phyloP scores from a whole-genome alignment of 2,329 filamentous ascomycete species.

The Colletotrichum costaricense region DNA sequence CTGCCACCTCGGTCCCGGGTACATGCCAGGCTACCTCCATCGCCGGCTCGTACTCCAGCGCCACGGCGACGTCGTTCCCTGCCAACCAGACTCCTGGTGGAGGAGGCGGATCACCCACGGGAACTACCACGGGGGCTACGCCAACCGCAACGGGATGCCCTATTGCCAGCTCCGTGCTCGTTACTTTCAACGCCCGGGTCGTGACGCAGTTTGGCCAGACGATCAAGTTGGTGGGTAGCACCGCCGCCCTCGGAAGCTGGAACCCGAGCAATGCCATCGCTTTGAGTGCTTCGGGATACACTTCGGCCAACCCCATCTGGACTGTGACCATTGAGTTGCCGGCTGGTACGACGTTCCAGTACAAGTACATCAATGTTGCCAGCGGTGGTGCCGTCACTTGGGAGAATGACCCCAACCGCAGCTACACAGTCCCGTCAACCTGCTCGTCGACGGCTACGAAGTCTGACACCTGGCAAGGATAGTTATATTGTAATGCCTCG shows the following conservation, averaged over 20 bases:
- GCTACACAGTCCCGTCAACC: constrained; percentile 47
- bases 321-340: constrained; percentile 63
- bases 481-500: not conserved
- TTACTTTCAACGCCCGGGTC: constrained; percentile 72
- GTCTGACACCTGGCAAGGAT: constrained; percentile 48
- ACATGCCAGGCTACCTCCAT: constrained; percentile 60
- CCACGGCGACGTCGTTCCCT: constrained; percentile 61
- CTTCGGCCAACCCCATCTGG: constrained; percentile 71
- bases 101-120: constrained; percentile 40
- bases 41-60: constrained; percentile 62
- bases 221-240: constrained; percentile 73
- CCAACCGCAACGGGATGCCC: constrained; percentile 44
- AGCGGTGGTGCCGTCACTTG: constrained; percentile 67
- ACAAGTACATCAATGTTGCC: constrained; percentile 75
- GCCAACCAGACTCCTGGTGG: constrained; percentile 56
- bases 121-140: constrained; percentile 40
- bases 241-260: constrained; percentile 72
- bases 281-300: constrained; percentile 70
- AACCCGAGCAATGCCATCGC: constrained; percentile 63
- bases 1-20: constrained; percentile 59
- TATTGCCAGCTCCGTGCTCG: constrained; percentile 58
- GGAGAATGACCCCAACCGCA: constrained; percentile 71
- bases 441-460: constrained; percentile 44
- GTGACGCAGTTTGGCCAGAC: constrained; percentile 71
- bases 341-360: constrained; percentile 68